Evolutionary conservation across 2,329 filamentous ascomycete genomes (phyloP).

Genomic region (Xylariales sp.): DNA sequence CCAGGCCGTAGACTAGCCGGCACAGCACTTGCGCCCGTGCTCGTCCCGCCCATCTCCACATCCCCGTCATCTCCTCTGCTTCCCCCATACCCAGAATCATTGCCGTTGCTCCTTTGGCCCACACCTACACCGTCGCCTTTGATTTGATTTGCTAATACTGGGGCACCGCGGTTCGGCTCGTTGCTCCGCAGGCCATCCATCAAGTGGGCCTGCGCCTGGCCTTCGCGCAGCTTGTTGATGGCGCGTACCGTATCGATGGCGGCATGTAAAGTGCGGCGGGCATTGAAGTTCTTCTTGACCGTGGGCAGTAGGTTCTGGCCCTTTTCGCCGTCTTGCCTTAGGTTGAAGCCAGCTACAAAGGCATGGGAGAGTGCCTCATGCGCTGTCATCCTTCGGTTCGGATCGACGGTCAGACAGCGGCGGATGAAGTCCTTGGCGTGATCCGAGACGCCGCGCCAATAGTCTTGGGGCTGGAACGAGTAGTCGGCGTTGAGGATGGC

Average conservation of each 20-base stretch:
- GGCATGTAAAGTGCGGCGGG: constrained; percentile 62
- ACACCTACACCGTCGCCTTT: constrained; percentile 43
- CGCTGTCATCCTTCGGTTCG: constrained; percentile 80
- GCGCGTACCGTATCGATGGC: constrained; percentile 67
- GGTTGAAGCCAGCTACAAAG: constrained; percentile 54
- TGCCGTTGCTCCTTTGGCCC: constrained; percentile 23
- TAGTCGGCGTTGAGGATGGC: constrained; percentile 96
- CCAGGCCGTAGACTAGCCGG: constrained; percentile 52
- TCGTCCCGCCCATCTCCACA: constrained; percentile 42
- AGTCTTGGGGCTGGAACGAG: constrained; percentile 87
- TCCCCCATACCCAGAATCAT: constrained; percentile 44
- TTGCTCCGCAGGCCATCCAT: constrained; percentile 57
- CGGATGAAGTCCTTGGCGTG: constrained; percentile 89
- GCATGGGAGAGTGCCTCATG: constrained; percentile 69
- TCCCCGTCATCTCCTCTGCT: constrained; percentile 28
- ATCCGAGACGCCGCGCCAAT: constrained; percentile 90
- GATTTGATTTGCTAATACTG: constrained; percentile 22
- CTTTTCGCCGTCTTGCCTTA: constrained; percentile 39
- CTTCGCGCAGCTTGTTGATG: constrained; percentile 66
- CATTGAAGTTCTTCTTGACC: constrained; percentile 73
- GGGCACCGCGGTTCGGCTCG: constrained; percentile 40
- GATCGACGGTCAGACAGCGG: constrained; percentile 86
- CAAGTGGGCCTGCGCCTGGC: constrained; percentile 45
- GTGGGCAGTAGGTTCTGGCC: constrained; percentile 62
- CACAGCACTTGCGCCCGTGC: too few species aligned